Evolutionary conservation across 73 alveolate species (phyloP).

Genomic region (Tetrahymena elliotti): DNA sequence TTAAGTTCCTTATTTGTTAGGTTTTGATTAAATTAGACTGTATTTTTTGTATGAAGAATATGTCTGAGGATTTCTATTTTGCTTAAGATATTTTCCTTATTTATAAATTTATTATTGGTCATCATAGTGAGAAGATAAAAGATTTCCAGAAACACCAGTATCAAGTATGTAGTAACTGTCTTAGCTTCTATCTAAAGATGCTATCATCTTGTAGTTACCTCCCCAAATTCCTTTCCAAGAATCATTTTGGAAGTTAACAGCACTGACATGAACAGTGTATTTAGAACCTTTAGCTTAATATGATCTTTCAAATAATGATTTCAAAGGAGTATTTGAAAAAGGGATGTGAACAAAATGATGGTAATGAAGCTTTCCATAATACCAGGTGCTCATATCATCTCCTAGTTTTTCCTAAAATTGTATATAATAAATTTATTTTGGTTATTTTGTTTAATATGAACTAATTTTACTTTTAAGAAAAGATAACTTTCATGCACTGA

Average conservation of each 20-base stretch:
- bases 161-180: constrained; percentile 14
- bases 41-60: neutral
- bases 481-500: constrained; percentile 2
- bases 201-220: constrained; percentile 11
- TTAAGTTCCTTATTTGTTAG: neutral
- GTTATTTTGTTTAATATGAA: too few species aligned
- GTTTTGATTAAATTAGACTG: neutral
- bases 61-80: neutral
- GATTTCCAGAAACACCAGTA: constrained; percentile 12
- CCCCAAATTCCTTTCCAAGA: constrained; percentile 20
- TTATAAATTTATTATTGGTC: neutral
- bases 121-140: constrained; percentile 3
- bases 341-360: constrained; percentile 22
- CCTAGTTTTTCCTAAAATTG: neutral
- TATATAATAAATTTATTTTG: neutral
- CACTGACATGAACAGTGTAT: neutral
- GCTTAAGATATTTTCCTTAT: neutral
- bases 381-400: neutral
- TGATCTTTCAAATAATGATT: constrained; percentile 16
- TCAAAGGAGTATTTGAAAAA: constrained; percentile 3
- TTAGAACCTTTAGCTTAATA: neutral
- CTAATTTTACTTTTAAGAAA: neutral
- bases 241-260: neutral
- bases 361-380: constrained; percentile 9
- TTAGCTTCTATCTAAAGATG: constrained; percentile 21